A percentile compares a stretch with the other conserved stretches of the same genome.
These are phyloP conservation scores for Thalassiosira livingstoniorum DNA, from an alignment of 352 stramenopile species.

Conservation along the genomic window DNA sequence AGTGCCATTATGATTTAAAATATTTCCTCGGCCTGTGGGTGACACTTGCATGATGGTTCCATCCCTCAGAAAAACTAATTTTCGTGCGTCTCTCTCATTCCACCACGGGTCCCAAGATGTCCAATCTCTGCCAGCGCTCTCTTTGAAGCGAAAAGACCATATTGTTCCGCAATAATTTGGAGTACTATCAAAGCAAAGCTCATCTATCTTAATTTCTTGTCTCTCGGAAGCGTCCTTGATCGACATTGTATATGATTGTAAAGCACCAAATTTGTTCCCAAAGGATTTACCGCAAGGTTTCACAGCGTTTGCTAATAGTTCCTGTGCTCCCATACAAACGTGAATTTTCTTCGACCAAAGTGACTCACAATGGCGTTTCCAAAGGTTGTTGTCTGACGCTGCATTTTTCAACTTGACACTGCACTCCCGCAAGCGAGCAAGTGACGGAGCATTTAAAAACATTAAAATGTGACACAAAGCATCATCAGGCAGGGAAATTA, in stretches of 20 bases:
- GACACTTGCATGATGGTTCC: conserved; percentile 50
- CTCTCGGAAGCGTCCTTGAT: conserved; percentile 53
- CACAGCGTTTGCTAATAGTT: conserved; percentile 18
- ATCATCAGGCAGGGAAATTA: conserved; percentile 22
- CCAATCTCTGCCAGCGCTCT: conserved; percentile 73
- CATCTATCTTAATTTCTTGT: conserved; percentile 56
- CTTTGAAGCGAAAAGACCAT: conserved; percentile 81
- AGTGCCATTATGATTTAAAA: conserved; percentile 25
- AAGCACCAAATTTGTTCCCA: conserved; percentile 15
- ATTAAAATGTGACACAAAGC: conserved; percentile 22
- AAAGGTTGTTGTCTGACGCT: conserved; percentile 51
- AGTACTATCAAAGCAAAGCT: conserved; percentile 68
- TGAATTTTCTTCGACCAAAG: conserved; percentile 71
- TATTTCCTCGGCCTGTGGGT: conserved; percentile 18
- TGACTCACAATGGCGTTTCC: conserved; percentile 59
- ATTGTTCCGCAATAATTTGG: conserved; percentile 43
- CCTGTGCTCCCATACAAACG: conserved; percentile 41
- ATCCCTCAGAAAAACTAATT: conserved; percentile 75
- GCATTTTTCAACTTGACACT: conserved; percentile 24
- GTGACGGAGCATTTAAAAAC: conserved; percentile 34
- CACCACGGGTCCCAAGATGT: conserved; percentile 77
- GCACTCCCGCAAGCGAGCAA: conserved; percentile 20
- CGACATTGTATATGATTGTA: conserved; percentile 64
- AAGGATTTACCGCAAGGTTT: not conserved
- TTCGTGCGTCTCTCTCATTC: conserved; percentile 57